These are phyloP conservation scores for Hymenoscyphus repandus DNA, from an alignment of 2,329 filamentous ascomycete genomes.

Conservation along the genomic window DNA sequence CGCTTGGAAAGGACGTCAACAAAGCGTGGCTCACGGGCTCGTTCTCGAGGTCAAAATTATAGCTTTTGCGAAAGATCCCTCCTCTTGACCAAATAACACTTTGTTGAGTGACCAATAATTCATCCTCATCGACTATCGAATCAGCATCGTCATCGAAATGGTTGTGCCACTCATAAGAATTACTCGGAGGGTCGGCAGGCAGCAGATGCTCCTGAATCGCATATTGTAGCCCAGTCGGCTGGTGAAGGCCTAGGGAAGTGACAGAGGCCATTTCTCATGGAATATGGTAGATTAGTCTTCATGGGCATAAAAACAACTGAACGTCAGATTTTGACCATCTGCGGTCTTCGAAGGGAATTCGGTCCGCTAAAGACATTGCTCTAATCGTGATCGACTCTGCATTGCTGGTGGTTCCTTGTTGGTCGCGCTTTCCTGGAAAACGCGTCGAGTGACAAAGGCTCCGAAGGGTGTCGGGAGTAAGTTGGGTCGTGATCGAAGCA, in stretches of 20 bases:
- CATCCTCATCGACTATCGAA: constrained; percentile 29
- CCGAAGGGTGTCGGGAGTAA: too few species aligned
- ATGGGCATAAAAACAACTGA: constrained; percentile 12
- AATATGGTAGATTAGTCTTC: constrained; percentile 8
- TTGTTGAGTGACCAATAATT: constrained; percentile 29
- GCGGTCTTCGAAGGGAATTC: background rate
- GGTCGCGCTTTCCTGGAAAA: constrained; percentile 6
- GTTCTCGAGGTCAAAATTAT: constrained; percentile 80
- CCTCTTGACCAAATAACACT: constrained; percentile 74
- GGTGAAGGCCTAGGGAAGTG: constrained; percentile 85
- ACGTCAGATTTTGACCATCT: background rate
- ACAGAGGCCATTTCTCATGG: constrained; percentile 70
- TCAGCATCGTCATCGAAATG: constrained; percentile 40
- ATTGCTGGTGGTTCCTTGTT: background rate
- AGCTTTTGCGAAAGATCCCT: constrained; percentile 77
- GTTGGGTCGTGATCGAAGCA: too few species aligned
- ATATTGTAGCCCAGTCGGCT: constrained; percentile 77
- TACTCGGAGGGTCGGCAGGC: constrained; percentile 56
- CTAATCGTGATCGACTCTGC: background rate
- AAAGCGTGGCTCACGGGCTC: constrained; percentile 83
- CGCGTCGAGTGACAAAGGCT: constrained; percentile 5
- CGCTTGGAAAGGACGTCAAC: constrained; percentile 69
- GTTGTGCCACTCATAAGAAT: constrained; percentile 73
- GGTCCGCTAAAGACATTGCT: background rate
- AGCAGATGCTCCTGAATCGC: constrained; percentile 77